Conservation (phyloP, 495 filamentous ascomycete species). For the Neurospora sp. region DNA sequence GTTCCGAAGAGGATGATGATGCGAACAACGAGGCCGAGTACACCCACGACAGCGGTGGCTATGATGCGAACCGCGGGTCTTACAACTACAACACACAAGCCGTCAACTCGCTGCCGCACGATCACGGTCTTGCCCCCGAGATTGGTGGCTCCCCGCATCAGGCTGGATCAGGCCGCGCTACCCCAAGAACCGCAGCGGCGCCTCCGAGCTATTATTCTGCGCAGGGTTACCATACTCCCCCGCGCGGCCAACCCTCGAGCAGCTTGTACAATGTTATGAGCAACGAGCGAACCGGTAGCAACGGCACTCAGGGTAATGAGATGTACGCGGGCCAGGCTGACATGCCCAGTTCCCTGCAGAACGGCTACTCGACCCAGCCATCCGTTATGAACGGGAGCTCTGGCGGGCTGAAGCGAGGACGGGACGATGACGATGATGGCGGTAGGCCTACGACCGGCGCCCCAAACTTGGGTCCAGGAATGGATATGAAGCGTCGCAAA, state of each 20-base stretch:
- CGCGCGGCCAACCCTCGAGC: constrained; percentile 60
- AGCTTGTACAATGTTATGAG: constrained; percentile 87
- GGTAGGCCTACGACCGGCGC: constrained; percentile 58
- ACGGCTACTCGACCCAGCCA: constrained; percentile 44
- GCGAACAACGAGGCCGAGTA: constrained; percentile 72
- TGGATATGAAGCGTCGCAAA: constrained; percentile 75
- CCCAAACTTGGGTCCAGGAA: constrained; percentile 29
- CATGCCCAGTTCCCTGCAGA: constrained; percentile 47
- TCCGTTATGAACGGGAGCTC: constrained; percentile 58
- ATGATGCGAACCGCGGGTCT: constrained; percentile 56
- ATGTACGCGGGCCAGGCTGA: constrained; percentile 56
- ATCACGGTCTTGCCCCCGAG: constrained; percentile 71
- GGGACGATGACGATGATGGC: constrained; percentile 66
- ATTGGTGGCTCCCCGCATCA: constrained; percentile 86
- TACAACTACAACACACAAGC: constrained; percentile 66
- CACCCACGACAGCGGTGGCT: constrained; percentile 59
- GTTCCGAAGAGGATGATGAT: constrained; percentile 66
- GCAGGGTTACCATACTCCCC: constrained; percentile 69
- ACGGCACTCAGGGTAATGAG: constrained; percentile 52
- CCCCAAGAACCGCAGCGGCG: constrained; percentile 62
- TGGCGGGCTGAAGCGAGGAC: constrained; percentile 64
- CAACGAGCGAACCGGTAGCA: constrained; percentile 63
- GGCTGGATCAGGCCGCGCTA: constrained; percentile 75
- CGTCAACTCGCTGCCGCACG: constrained; percentile 54
- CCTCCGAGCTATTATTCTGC: constrained; percentile 63